Percentiles rank a stretch among this genome's conserved stretches.
Evolutionary conservation across 163 green algal genomes (phyloP).

Genomic region (Volvox carteri): DNA sequence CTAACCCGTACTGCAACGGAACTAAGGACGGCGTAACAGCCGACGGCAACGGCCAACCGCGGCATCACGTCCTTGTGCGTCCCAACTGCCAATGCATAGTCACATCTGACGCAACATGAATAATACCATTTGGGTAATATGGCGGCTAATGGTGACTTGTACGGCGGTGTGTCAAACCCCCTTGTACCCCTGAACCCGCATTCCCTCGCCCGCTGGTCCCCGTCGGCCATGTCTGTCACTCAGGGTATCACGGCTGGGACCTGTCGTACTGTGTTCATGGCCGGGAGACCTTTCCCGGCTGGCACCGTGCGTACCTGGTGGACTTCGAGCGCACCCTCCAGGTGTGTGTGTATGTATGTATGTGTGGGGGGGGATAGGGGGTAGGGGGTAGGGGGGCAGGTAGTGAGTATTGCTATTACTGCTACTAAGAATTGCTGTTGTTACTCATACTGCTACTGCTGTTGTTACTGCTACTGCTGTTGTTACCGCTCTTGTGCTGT

Average conservation of each 20-base stretch:
- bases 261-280: constrained; percentile 54
- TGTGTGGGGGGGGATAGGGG: neutral
- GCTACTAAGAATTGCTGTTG: too few relatives aligned
- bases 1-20: too few relatives aligned
- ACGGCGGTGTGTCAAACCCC: neutral
- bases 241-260: constrained; percentile 61
- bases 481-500: neutral
- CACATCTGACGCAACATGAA: neutral
- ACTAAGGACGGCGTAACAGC: too few relatives aligned
- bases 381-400: neutral
- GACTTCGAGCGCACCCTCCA: constrained; percentile 60
- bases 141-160: neutral
- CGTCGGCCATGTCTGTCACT: neutral
- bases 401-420: too few relatives aligned
- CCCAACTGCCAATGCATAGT: neutral
- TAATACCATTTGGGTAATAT: too few relatives aligned
- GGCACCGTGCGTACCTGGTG: constrained; percentile 61
- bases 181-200: neutral
- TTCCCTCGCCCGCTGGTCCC: neutral
- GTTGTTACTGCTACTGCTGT: too few relatives aligned
- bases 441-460: too few relatives aligned
- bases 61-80: neutral
- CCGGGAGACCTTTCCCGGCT: constrained; percentile 58
- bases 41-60: too few relatives aligned
- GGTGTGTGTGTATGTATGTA: constrained; percentile 14